Evolutionary conservation across 768 basidiomycete genomes (phyloP), one percentile per base, ranked within the genome.

Genomic region (Pholiota microspora): DNA sequence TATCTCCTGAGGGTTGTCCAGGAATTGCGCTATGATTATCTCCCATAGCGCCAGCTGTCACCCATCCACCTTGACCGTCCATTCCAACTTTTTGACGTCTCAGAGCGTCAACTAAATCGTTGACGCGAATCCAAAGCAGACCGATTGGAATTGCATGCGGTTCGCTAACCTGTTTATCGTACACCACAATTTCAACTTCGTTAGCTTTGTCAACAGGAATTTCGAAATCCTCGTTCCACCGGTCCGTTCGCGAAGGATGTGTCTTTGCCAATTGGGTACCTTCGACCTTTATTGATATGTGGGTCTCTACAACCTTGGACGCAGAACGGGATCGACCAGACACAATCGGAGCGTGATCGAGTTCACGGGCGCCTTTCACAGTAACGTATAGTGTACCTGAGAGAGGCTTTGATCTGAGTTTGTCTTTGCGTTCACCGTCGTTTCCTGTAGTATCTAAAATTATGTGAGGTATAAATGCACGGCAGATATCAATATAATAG

Each of bases 201-300:
- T 96, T 98, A 12, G 96, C 95, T 71, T 98, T 98, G 76, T 98
- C 96, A 35, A 98, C 91, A 0, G 87, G 79, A 55, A 99, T 92
- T 70, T 96, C 94, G 58, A 98, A 98, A 55, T 94, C 92, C 71
- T 99, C 95, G 67, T 93, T 92, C 97, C 97, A 99, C 42, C 91
- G 86, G 71, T 98, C 97, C 25, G 89, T 97, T 55, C 94, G 86
- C 8, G 94, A 88, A 7, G 93, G 91, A 67, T 96, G 94, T 0
- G 95, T 94, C 54, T 88, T 85, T 4, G 93, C 96, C 12, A 92
- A 81, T 62, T 94, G 91, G 16, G 92, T 94, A 18, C 96, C 94
- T 75, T 99, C 97, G 9, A 98, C 90, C 67, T 98, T 97, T 73
- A 98, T 83, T 29, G 92, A 92, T 38, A 98, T 90, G 67, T 84